A percentile compares a stretch with the other conserved stretches of the same genome.
Conservation (phyloP, 495 filamentous ascomycete species). For the Endocarpon pusillum region DNA sequence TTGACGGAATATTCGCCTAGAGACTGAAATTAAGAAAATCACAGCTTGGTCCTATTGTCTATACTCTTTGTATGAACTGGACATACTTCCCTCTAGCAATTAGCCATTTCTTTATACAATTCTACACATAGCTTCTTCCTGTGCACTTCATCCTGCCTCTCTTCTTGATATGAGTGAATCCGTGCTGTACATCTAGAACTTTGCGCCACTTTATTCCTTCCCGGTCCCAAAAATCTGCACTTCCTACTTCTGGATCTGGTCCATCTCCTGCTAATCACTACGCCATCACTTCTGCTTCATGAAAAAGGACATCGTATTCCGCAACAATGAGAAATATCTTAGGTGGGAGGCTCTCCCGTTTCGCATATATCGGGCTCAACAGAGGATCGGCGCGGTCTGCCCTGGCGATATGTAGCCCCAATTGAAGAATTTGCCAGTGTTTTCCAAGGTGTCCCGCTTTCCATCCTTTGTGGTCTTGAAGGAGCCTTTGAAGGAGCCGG, state of each 20-base stretch:
- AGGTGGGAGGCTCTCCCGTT: not conserved
- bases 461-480: not conserved
- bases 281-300: not conserved
- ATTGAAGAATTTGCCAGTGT: not conserved
- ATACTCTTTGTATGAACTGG: no score
- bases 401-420: not conserved
- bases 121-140: not conserved
- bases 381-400: not conserved
- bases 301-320: constrained; percentile 1
- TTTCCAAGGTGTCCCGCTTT: not conserved
- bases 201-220: not conserved
- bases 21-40: no score
- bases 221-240: not conserved
- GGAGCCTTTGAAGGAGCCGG: not conserved
- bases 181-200: not conserved
- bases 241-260: not conserved
- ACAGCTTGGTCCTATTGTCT: no score
- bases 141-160: not conserved
- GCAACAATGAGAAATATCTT: constrained; percentile 1
- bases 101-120: not conserved
- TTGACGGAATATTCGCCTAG: no score
- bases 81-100: not conserved
- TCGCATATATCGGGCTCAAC: not conserved
- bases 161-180: constrained; percentile 1
- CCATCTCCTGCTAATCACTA: not conserved